These are phyloP conservation scores for Crepidotus variabilis DNA, from an alignment of 768 basidiomycete genomes.

Conservation along the genomic window DNA sequence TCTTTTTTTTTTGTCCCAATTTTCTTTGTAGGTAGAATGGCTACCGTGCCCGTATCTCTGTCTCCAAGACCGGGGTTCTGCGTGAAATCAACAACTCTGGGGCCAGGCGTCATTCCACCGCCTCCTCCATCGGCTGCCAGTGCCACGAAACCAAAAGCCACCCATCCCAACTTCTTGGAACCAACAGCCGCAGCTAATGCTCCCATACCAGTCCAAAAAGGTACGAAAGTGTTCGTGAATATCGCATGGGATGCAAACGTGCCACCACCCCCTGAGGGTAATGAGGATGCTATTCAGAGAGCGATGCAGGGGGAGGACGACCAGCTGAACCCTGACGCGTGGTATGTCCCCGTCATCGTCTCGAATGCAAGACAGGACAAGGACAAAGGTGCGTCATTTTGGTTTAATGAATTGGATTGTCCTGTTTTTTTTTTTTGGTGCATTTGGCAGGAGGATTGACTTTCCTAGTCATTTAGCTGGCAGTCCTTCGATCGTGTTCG, in stretches of 20 bases:
- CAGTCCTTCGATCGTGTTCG: conserved; percentile 66
- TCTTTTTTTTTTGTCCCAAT: no score
- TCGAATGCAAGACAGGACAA: conserved; percentile 58
- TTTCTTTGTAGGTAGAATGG: background rate
- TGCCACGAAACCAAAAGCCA: conserved; percentile 1
- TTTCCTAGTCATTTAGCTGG: conserved; percentile 47
- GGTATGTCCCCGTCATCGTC: conserved; percentile 69
- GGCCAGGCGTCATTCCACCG: conserved; percentile 30
- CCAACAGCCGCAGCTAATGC: conserved; percentile 11
- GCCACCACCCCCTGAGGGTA: conserved; percentile 63
- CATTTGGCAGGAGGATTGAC: conserved; percentile 1
- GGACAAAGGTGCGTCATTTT: conserved; percentile 60
- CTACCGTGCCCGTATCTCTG: conserved; percentile 1
- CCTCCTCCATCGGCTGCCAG: conserved; percentile 14
- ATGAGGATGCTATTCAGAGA: conserved; percentile 52
- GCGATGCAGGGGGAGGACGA: conserved; percentile 53
- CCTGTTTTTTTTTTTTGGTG: no score
- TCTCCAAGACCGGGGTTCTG: conserved; percentile 69
- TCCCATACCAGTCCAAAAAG: conserved; percentile 36
- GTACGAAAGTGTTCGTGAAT: conserved; percentile 71
- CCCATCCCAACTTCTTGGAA: conserved; percentile 21
- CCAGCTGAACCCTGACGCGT: conserved; percentile 33
- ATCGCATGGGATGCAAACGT: conserved; percentile 67
- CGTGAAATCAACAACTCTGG: conserved; percentile 52
- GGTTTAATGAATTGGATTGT: background rate